These are phyloP conservation scores for Erysimum cheiri DNA, from an alignment of 441 rosid genomes.

Conservation along the genomic window DNA sequence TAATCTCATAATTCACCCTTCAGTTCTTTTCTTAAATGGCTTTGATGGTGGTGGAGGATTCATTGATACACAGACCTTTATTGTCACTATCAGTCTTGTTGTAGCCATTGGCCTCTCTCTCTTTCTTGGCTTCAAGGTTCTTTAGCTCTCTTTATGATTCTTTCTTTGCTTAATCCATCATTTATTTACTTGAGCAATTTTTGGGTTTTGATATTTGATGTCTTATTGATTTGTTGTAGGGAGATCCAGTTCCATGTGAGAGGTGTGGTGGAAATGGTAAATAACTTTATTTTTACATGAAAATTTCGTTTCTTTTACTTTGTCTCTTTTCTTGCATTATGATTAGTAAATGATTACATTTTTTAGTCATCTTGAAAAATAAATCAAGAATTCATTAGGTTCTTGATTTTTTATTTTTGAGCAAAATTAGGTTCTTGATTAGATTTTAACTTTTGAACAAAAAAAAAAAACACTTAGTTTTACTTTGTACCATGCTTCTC, in stretches of 20 bases:
- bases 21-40: conserved; percentile 51
- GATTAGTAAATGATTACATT: neutral
- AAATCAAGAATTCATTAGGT: neutral
- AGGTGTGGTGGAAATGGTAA: conserved; percentile 93
- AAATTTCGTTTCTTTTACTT: neutral
- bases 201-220: neutral
- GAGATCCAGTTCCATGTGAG: conserved; percentile 91
- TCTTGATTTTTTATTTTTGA: no score
- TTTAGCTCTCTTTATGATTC: neutral
- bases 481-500: no score
- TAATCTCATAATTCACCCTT: conserved; percentile 54
- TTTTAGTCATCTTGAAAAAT: neutral
- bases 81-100: conserved; percentile 73
- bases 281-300: neutral
- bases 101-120: conserved; percentile 84
- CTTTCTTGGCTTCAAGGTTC: conserved; percentile 80
- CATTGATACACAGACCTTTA: conserved; percentile 76
- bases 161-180: neutral
- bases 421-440: no score
- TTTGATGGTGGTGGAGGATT: conserved; percentile 56
- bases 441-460: no score
- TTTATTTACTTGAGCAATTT: neutral
- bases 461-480: no score
- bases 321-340: neutral
- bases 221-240: conserved; percentile 54